These are phyloP conservation scores for Dovyalis caffra DNA, from an alignment of 345 rosid species.

Conservation along the genomic window DNA sequence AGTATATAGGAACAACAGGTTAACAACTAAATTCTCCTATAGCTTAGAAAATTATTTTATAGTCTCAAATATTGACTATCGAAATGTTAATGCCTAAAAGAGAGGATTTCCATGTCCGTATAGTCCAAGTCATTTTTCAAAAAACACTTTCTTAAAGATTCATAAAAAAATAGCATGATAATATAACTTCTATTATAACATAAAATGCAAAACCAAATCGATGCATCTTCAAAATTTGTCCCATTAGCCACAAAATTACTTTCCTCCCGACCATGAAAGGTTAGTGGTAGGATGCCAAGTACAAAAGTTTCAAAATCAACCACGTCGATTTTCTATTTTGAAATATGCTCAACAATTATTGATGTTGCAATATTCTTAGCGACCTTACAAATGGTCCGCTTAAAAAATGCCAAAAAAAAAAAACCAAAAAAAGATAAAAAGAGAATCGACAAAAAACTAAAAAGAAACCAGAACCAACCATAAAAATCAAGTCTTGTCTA, in stretches of 20 bases:
- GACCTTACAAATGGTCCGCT: conserved; percentile 82
- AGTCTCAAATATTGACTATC: neutral
- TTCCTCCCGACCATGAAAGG: conserved; percentile 66
- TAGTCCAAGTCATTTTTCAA: neutral
- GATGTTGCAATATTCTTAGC: conserved; percentile 67
- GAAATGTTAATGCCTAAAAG: neutral
- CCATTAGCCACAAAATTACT: neutral
- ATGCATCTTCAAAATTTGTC: neutral
- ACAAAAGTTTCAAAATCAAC: conserved; percentile 84
- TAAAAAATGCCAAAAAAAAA: neutral
- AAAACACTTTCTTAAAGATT: neutral
- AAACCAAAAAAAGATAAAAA: conserved; percentile 10
- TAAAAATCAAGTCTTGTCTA: conserved; percentile 71
- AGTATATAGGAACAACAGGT: neutral
- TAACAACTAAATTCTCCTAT: neutral
- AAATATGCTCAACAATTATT: conserved; percentile 87
- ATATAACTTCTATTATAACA: neutral
- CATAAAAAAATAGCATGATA: neutral
- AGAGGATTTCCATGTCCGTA: neutral
- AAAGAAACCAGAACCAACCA: neutral
- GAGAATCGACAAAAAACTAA: conserved; percentile 6
- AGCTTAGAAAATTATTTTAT: neutral
- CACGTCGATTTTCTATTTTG: conserved; percentile 88
- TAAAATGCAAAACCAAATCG: neutral
- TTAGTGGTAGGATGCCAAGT: conserved; percentile 83